A percentile compares a stretch with the other conserved stretches of the same genome.
Evolutionary conservation across 768 basidiomycete species (phyloP).

Genomic region (Termitomyces heimii): DNA sequence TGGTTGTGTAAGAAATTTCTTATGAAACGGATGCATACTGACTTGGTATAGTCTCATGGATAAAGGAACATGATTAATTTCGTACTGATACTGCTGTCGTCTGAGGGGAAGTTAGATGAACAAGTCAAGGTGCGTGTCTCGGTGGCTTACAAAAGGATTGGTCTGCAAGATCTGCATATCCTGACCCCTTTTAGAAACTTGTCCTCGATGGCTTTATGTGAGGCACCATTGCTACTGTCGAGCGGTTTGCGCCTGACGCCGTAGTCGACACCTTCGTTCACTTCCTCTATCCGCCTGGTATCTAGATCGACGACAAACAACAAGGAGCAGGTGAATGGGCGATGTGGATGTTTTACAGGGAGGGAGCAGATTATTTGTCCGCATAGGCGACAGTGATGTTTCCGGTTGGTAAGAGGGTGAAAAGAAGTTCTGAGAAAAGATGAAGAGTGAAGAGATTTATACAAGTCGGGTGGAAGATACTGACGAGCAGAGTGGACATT

Average conservation of each 20-base stretch:
- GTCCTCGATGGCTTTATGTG: slow-evolving; percentile 53
- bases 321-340: slow-evolving; percentile 65
- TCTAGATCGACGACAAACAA: slow-evolving; percentile 83
- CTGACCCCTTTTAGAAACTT: slow-evolving; percentile 87
- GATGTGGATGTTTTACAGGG: slow-evolving; percentile 66
- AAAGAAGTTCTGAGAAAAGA: slow-evolving; percentile 54
- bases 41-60: slow-evolving; percentile 74
- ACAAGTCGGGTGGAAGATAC: slow-evolving; percentile 15
- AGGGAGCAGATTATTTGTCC: slow-evolving; percentile 89
- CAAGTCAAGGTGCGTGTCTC: background rate
- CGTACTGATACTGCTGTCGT: slow-evolving; percentile 74
- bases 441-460: background rate
- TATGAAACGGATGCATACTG: slow-evolving; percentile 5
- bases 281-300: slow-evolving; percentile 76
- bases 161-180: slow-evolving; percentile 80
- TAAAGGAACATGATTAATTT: slow-evolving; percentile 48
- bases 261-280: slow-evolving; percentile 78
- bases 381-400: slow-evolving; percentile 95
- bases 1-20: background rate
- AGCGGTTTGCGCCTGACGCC: slow-evolving; percentile 56
- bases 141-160: slow-evolving; percentile 63
- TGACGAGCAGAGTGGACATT: slow-evolving; percentile 84
- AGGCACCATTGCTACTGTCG: slow-evolving; percentile 21
- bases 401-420: slow-evolving; percentile 85
- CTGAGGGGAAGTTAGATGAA: slow-evolving; percentile 30